Evolutionary conservation across 2,329 filamentous ascomycete species (phyloP).

Genomic region (Paecilomyces formosus): DNA sequence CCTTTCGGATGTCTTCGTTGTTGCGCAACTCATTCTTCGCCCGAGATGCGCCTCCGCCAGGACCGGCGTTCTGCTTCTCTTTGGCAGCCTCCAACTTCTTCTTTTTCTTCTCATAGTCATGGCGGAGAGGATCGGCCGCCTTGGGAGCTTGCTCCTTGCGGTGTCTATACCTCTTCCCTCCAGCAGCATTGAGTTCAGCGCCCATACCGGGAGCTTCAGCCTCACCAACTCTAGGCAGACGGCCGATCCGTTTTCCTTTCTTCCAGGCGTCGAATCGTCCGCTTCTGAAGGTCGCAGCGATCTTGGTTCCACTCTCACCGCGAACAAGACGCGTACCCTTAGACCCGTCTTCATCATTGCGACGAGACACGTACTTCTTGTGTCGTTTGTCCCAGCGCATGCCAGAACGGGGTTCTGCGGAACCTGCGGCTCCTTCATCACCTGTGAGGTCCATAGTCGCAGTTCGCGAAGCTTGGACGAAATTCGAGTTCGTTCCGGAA

Average conservation of each 20-base stretch:
- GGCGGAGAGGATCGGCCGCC: slow-evolving; percentile 82
- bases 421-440: slow-evolving; percentile 71
- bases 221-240: slow-evolving; percentile 77
- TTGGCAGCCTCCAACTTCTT: slow-evolving; percentile 81
- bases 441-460: slow-evolving; percentile 88
- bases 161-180: slow-evolving; percentile 68
- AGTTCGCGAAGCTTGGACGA: slow-evolving; percentile 77
- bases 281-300: slow-evolving; percentile 85
- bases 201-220: slow-evolving; percentile 48
- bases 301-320: slow-evolving; percentile 91
- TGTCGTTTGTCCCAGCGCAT: slow-evolving; percentile 97
- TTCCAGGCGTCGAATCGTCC: slow-evolving; percentile 92
- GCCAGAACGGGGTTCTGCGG: slow-evolving; percentile 66
- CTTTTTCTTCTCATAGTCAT: slow-evolving; percentile 86
- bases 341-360: slow-evolving; percentile 92
- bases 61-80: slow-evolving; percentile 48
- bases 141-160: slow-evolving; percentile 84
- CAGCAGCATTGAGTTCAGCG: slow-evolving; percentile 26
- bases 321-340: slow-evolving; percentile 65
- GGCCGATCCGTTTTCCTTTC: slow-evolving; percentile 71
- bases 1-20: slow-evolving; percentile 76
- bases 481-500: slow-evolving; percentile 67
- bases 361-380: slow-evolving; percentile 86
- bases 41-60: slow-evolving; percentile 40
- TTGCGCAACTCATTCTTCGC: slow-evolving; percentile 76